Evolutionary conservation across 768 basidiomycete species (phyloP).

Genomic region (Gymnopilus dilepis): DNA sequence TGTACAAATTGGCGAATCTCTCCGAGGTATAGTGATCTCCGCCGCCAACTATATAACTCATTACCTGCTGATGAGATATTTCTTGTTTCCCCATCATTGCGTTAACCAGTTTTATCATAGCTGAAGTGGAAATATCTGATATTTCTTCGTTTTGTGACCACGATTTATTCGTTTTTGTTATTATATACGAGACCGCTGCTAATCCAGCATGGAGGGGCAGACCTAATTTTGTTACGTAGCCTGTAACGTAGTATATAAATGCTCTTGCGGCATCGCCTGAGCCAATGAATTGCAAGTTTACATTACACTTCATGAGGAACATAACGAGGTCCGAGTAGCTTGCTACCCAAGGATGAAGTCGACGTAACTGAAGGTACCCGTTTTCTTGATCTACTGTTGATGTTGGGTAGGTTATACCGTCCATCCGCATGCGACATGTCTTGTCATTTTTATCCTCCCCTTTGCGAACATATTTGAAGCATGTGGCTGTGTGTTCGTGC

Average conservation of each 20-base stretch:
- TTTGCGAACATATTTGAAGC: neutral
- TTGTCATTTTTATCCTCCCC: neutral
- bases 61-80: conserved; percentile 34
- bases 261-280: conserved; percentile 38
- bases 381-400: neutral
- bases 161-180: neutral
- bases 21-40: conserved; percentile 27
- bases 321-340: neutral
- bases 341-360: neutral
- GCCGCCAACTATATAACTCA: conserved; percentile 31
- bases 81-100: conserved; percentile 28
- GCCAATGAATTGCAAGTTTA: conserved; percentile 36
- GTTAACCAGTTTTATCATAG: conserved; percentile 19
- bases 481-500: neutral
- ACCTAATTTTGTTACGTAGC: conserved; percentile 41
- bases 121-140: conserved; percentile 24
- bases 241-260: conserved; percentile 39
- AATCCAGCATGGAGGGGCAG: conserved; percentile 17
- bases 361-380: neutral
- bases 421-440: neutral
- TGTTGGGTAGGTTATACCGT: neutral
- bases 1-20: neutral
- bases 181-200: neutral
- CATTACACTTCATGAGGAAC: conserved; percentile 3
- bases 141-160: neutral